Evolutionary conservation across 116 monocot species (phyloP), one percentile per base, ranked within the genome.

Genomic region (Posidonia oceanica): DNA sequence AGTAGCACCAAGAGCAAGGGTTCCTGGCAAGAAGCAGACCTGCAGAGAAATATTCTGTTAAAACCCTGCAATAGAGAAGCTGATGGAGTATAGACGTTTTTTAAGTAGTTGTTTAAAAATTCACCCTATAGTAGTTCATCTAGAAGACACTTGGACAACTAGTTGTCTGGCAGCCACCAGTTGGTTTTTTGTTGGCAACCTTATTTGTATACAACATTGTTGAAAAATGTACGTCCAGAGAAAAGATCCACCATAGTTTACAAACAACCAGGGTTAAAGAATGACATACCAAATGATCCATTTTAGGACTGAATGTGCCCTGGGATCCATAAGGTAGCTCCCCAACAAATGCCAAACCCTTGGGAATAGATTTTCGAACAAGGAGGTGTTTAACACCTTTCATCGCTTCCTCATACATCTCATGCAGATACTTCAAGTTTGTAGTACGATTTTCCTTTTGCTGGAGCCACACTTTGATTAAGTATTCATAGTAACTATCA

Each of bases 401-500:
- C 89, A 98, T 85, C 62, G 97, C 93, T 89, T 92, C 93, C 62
- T 77, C 75, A 82, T 89, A 98, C 97, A 98, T 89, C 39, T 86
- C 97, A 78, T 85, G 76, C 61, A 98, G 71, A 76, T 89, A 98
- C 63, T 84, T 85, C 52, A 87, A 71, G 54, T 86, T 66, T 59
- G 51, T 76, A 73, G 68, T 74, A 52, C 75, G 71, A 68, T 65
- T 76, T 21, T 73, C 55, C 61, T 72, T 86, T 66, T 90, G 87
- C 61, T 98, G 97, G 69, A 98, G 75, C 97, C 97, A 98, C 41
- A 93, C 83, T 93, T 98, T 98, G 62, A 98, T 68, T 16, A 98
- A 72, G 74, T 98, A 98, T 57, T 98, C 97, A 79, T 98, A 98
- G 59, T 98, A 98, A 77, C 97, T 98, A 83, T 98, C 97, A 68